These are phyloP conservation scores for Phylloporus rhodoxanthus DNA, from an alignment of 768 basidiomycete genomes.

Conservation along the genomic window DNA sequence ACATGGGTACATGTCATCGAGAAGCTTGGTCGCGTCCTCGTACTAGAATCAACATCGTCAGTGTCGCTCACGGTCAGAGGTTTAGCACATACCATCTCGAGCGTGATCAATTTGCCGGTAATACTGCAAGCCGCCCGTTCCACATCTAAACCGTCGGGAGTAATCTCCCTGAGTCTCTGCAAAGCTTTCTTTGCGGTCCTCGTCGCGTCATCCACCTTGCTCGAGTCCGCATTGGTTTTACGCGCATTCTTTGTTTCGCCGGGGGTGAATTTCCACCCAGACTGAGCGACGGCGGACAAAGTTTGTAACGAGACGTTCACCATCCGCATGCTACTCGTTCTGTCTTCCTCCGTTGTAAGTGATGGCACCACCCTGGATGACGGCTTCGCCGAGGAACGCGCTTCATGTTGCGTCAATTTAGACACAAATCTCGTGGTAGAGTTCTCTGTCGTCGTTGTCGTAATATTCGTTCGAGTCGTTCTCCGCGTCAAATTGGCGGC, in stretches of 20 bases:
- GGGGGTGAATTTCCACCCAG: conserved; percentile 50
- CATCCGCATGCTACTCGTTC: conserved; percentile 49
- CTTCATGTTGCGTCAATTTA: conserved; percentile 25
- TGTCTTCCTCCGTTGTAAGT: conserved; percentile 31
- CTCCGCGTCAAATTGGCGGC: conserved; percentile 1
- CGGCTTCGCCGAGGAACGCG: conserved; percentile 26
- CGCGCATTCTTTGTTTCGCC: conserved; percentile 23
- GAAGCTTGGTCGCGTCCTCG: conserved; percentile 41
- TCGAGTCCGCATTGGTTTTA: conserved; percentile 21
- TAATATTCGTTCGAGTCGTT: conserved; percentile 11
- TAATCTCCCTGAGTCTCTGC: conserved; percentile 38
- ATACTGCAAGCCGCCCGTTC: conserved; percentile 70
- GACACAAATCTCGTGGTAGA: conserved; percentile 19
- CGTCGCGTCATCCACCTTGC: conserved; percentile 32
- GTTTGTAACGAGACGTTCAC: conserved; percentile 60
- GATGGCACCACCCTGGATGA: conserved; percentile 2
- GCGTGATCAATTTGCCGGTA: conserved; percentile 55
- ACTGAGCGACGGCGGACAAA: conserved; percentile 46
- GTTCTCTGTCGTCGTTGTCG: neutral
- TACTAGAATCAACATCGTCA: conserved; percentile 36
- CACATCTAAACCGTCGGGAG: conserved; percentile 51
- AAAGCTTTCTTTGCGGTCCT: conserved; percentile 41
- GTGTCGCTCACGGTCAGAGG: neutral
- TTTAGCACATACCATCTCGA: conserved; percentile 60
- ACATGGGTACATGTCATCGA: conserved; percentile 43